Base-by-base conservation (phyloP, 225 moss, liverwort and hornwort species). In the Takakia lepidozioides region DNA sequence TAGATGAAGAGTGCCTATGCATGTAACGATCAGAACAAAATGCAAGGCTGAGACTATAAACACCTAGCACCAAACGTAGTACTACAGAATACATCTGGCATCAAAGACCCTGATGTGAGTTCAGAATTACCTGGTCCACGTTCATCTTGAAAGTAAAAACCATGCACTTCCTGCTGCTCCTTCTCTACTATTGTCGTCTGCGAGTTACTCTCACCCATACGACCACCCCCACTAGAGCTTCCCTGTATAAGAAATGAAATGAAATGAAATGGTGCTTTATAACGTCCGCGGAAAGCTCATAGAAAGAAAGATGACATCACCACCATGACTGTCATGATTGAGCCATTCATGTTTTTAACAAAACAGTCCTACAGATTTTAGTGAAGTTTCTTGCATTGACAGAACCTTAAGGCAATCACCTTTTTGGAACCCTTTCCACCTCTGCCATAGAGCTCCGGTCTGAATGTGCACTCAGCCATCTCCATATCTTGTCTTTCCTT, bases 401-500 rank as follows among this genome's bases (percentile, higher is more conserved):
- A 37, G 58, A 69, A 43, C 11, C 11, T 11, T 32, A 11, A 32
- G 7, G 32, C 1, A 1, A 11, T 32, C 11, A 32, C 32, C 32
- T 32, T 53, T 23, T 43, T 48, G 48, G 57, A 27, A 28, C 53
- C 66, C 57, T 71, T 83, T 38, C 72, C 68, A 28, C 53, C 66
- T 59, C 70, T 83, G 38, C 72, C 68, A 42, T 57, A 27, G 32
- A 85, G 65, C 55, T 85, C 80, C 0, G 88, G 92, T 57, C 62
- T 80, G 53, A 93, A 88, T 43, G 88, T 93, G 60, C 92, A 88
- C 54, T 88, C 80, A 36, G 66, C 72, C 92, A 93, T 88, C 61
- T 88, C 92, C 69, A 74, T 56, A 10, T 66, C 73, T 56, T 78
- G 55, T 53, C 70, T 75, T 55, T 85, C 88, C 53, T 73, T 67